A percentile compares a stretch with the other conserved stretches of the same genome.
Conservation (phyloP, 257 asterid species). For the Cruciata laevipes region DNA sequence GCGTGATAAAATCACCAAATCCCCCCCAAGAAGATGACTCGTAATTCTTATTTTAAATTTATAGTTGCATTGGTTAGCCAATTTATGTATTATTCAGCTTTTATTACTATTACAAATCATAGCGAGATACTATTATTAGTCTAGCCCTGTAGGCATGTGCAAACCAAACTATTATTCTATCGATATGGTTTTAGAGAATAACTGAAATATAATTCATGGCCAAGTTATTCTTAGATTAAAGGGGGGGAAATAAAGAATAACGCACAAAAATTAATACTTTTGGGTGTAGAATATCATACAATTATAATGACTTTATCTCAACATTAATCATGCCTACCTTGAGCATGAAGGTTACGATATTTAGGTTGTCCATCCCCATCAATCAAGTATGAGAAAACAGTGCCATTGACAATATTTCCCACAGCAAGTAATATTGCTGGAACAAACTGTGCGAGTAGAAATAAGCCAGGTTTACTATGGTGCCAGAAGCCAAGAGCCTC, state of each 20-base stretch:
- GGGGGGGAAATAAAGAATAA: background rate
- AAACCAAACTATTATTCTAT: background rate
- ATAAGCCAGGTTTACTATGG: conserved; percentile 94
- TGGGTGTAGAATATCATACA: background rate
- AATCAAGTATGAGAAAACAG: conserved; percentile 65
- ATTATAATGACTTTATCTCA: background rate
- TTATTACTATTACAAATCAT: background rate
- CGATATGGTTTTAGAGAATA: background rate
- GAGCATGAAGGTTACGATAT: conserved; percentile 4
- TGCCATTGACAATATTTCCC: conserved; percentile 87
- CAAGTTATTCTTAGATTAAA: background rate
- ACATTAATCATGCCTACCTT: conserved; percentile 1
- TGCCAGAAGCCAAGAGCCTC: conserved; percentile 98
- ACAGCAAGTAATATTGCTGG: conserved; percentile 92
- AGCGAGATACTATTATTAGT: background rate
- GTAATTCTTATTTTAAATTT: background rate
- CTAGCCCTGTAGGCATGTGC: background rate
- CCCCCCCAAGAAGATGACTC: background rate
- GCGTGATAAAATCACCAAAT: background rate
- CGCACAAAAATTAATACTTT: background rate
- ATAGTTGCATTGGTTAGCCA: background rate
- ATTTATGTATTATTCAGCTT: background rate
- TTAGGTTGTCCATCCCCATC: conserved; percentile 56
- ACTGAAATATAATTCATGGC: background rate
- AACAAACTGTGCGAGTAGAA: conserved; percentile 85